Evolutionary conservation across 768 basidiomycete species (phyloP).

Genomic region (Coprinellus aureogranulatus): DNA sequence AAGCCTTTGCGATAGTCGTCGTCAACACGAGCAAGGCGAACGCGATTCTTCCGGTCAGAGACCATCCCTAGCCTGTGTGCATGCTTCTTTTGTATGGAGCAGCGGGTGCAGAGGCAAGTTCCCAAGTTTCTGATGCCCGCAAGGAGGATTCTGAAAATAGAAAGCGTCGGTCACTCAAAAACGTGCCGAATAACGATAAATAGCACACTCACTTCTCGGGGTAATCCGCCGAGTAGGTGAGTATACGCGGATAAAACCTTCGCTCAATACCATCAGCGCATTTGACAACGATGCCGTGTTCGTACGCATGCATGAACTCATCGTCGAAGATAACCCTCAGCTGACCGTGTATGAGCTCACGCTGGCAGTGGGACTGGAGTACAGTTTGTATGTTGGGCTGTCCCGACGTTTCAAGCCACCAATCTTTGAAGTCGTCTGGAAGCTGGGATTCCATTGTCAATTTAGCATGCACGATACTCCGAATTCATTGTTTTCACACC

Average conservation of each 20-base stretch:
- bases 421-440: constrained; percentile 16
- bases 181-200: not conserved
- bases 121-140: not conserved
- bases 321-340: constrained; percentile 20
- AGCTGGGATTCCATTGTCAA: constrained; percentile 10
- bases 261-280: constrained; percentile 2
- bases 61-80: too few relatives aligned
- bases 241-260: constrained; percentile 2
- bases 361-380: not conserved
- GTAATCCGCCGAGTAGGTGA: constrained; percentile 10
- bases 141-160: not conserved
- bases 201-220: constrained; percentile 6
- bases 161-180: not conserved
- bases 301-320: constrained; percentile 1
- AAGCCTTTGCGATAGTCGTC: too few relatives aligned
- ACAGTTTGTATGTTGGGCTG: not conserved
- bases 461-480: too few relatives aligned
- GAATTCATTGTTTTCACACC: not conserved
- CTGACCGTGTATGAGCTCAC: constrained; percentile 25
- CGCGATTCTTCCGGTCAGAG: too few relatives aligned
- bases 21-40: too few relatives aligned
- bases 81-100: too few relatives aligned
- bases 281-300: constrained; percentile 3
- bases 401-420: not conserved
- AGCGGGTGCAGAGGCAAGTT: too few relatives aligned